A percentile compares a stretch with the other conserved stretches of the same genome.
Conservation (phyloP, 1,284 basidiomycete genomes). For the Xanthoconium separans region DNA sequence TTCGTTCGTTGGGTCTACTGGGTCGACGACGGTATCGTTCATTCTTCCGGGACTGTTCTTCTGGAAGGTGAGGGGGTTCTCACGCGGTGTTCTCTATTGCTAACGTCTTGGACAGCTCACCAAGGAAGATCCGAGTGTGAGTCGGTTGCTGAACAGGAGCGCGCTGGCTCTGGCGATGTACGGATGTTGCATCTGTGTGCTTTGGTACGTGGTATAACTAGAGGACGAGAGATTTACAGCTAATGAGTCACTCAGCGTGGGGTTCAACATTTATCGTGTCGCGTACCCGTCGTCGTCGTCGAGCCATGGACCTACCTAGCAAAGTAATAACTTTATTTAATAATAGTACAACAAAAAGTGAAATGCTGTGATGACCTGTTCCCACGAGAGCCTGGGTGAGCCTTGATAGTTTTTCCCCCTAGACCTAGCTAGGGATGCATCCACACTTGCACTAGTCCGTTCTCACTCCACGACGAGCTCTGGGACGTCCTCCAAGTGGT, state of each 20-base stretch:
- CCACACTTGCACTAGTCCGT: conserved; percentile 19
- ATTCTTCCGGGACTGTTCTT: conserved; percentile 90
- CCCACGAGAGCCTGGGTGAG: conserved; percentile 23
- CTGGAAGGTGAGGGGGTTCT: conserved; percentile 60
- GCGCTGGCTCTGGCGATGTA: conserved; percentile 74
- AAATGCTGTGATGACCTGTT: conserved; percentile 22
- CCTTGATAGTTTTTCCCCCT: conserved; percentile 22
- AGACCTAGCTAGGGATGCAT: conserved; percentile 35
- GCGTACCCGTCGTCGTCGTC: conserved; percentile 31
- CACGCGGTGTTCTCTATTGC: conserved; percentile 7
- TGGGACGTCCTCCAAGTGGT: conserved; percentile 6
- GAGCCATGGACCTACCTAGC: too few relatives aligned
- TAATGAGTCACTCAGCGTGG: conserved; percentile 47
- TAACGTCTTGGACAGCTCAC: conserved; percentile 57
- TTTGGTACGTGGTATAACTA: conserved; percentile 63
- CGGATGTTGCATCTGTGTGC: conserved; percentile 80
- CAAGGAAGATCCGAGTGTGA: conserved; percentile 59
- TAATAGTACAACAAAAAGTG: too few relatives aligned
- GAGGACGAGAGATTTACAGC: neutral
- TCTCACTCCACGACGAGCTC: conserved; percentile 10
- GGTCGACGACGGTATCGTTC: conserved; percentile 96
- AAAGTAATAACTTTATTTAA: too few relatives aligned
- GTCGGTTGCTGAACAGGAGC: conserved; percentile 55
- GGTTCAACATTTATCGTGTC: conserved; percentile 74
- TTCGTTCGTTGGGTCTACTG: conserved; percentile 95